phyloP scores from a whole-genome alignment of 2,329 filamentous ascomycete species.

The Beauveria rudraprayagi region DNA sequence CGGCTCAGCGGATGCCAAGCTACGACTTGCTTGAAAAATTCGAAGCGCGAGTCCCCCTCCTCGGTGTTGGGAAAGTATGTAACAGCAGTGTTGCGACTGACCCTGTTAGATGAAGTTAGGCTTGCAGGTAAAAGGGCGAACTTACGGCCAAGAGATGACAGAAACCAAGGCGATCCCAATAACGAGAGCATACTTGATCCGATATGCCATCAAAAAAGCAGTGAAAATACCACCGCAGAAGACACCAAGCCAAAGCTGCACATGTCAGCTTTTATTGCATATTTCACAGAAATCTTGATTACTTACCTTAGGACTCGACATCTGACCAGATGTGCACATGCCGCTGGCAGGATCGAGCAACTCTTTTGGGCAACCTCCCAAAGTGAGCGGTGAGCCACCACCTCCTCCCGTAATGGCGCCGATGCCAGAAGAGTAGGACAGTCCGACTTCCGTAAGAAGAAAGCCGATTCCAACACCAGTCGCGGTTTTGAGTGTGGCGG shows the following conservation, averaged over 20 bases:
- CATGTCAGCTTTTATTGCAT: neutral
- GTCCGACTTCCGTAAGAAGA: slow-evolving; percentile 55
- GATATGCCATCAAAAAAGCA: slow-evolving; percentile 71
- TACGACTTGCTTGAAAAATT: slow-evolving; percentile 67
- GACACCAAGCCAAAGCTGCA: slow-evolving; percentile 74
- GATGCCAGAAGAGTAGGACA: slow-evolving; percentile 75
- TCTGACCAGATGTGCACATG: slow-evolving; percentile 52
- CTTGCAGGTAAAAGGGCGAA: slow-evolving; percentile 13
- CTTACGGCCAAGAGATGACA: slow-evolving; percentile 66
- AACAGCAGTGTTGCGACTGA: slow-evolving; percentile 55
- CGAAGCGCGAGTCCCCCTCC: slow-evolving; percentile 56
- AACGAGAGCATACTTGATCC: slow-evolving; percentile 67
- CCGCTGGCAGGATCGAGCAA: slow-evolving; percentile 38
- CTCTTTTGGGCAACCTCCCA: slow-evolving; percentile 63
- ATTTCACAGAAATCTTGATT: neutral
- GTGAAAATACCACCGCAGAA: slow-evolving; percentile 73
- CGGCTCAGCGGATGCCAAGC: slow-evolving; percentile 62
- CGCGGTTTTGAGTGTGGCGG: slow-evolving; percentile 56
- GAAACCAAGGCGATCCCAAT: slow-evolving; percentile 65
- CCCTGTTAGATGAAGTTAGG: slow-evolving; percentile 10
- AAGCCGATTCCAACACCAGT: slow-evolving; percentile 58
- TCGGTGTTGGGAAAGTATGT: slow-evolving; percentile 64
- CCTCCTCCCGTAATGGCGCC: slow-evolving; percentile 67
- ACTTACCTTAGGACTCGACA: slow-evolving; percentile 64
- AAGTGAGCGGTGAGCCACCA: slow-evolving; percentile 59